Evolutionary conservation across 371 early-diverging fungal genomes (phyloP).

Genomic region (Mucor irregularis): DNA sequence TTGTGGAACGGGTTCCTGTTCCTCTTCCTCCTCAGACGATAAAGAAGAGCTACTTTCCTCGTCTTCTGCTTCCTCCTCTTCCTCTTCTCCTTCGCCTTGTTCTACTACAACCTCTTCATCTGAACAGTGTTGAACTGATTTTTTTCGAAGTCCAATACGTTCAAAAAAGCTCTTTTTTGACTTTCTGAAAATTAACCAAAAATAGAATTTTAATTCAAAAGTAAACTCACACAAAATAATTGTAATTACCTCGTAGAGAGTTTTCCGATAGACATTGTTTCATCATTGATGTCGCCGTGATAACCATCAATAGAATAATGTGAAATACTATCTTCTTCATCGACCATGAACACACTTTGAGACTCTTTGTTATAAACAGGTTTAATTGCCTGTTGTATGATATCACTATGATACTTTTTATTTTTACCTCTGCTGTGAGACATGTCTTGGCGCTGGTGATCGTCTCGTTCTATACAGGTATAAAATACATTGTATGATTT

Average conservation of each 20-base stretch:
- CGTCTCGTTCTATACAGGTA: no score
- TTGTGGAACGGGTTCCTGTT: conserved; percentile 1
- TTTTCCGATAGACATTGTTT: conserved; percentile 1
- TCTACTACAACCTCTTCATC: not conserved
- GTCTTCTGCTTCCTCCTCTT: conserved; percentile 10
- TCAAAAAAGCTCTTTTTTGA: conserved; percentile 20
- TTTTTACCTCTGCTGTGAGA: no score
- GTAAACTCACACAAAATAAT: not conserved
- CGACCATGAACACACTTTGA: not conserved
- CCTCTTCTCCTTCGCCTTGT: conserved; percentile 2
- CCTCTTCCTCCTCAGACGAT: not conserved
- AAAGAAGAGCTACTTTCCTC: not conserved
- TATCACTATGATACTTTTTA: no score
- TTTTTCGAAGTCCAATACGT: conserved; percentile 18
- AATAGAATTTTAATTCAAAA: not conserved
- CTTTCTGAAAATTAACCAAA: not conserved
- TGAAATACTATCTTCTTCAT: not conserved
- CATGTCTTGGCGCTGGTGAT: no score
- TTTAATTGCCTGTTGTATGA: no score
- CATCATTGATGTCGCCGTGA: not conserved
- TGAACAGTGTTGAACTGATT: not conserved
- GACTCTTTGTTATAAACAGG: no score
- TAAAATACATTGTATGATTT: no score
- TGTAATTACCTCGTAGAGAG: no score
- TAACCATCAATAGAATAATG: not conserved